A percentile compares a stretch with the other conserved stretches of the same genome.
These are phyloP conservation scores for Tuber indicum DNA, from an alignment of 495 filamentous ascomycete species.

Conservation along the genomic window DNA sequence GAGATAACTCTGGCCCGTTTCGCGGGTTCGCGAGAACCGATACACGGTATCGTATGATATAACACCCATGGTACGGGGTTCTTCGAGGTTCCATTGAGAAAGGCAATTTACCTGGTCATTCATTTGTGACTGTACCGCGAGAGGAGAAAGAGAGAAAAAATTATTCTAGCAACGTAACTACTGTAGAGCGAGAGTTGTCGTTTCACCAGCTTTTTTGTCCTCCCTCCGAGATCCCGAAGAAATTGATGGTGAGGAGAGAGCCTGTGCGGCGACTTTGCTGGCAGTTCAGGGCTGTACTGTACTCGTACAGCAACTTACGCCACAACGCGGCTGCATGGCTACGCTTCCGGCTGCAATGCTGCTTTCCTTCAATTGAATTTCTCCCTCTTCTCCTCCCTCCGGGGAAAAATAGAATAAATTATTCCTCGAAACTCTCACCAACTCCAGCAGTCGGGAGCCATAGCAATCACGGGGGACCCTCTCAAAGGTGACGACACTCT, in stretches of 20 bases:
- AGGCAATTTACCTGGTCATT: neutral
- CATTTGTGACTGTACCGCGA: neutral
- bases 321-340: conserved; percentile 17
- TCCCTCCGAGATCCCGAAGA: neutral
- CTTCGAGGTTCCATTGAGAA: neutral
- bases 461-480: neutral
- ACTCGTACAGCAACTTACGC: conserved; percentile 10
- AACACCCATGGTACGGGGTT: neutral
- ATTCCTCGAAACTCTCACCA: neutral
- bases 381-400: conserved; percentile 1
- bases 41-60: neutral
- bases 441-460: neutral
- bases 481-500: neutral
- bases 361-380: conserved; percentile 2
- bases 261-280: conserved; percentile 13
- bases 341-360: conserved; percentile 11
- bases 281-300: conserved; percentile 9
- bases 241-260: neutral
- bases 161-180: neutral
- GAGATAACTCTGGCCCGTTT: neutral
- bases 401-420: neutral
- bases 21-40: neutral
- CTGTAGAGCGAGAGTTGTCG: neutral
- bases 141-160: neutral
- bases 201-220: neutral